Conservation (phyloP, 1,284 basidiomycete genomes). For the Puccinia triticina region DNA sequence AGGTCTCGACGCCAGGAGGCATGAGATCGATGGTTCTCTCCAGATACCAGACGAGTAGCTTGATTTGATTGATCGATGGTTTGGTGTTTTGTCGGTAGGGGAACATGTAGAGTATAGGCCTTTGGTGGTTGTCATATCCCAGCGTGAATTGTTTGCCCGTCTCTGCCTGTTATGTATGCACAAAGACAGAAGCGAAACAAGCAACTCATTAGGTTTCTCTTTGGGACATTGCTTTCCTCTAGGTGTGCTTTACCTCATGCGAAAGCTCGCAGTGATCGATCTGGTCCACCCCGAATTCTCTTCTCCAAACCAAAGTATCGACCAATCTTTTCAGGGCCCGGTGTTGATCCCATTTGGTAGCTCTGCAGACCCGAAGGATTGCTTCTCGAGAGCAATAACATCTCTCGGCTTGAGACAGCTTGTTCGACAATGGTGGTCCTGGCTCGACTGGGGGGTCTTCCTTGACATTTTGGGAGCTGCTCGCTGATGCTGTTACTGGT, state of each 20-base stretch:
- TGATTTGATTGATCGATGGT: slow-evolving; percentile 59
- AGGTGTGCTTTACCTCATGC: slow-evolving; percentile 9
- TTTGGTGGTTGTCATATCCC: slow-evolving; percentile 60
- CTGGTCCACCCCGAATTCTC: slow-evolving; percentile 61
- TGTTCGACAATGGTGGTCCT: background rate
- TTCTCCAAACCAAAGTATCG: slow-evolving; percentile 61
- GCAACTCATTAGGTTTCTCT: background rate
- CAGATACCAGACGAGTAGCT: slow-evolving; percentile 62
- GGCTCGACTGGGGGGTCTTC: background rate
- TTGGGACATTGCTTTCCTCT: too few species aligned
- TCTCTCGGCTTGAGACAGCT: slow-evolving; percentile 57
- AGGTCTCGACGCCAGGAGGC: slow-evolving; percentile 60
- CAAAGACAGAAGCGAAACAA: too few species aligned
- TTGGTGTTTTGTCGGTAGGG: slow-evolving; percentile 58
- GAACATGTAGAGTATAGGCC: slow-evolving; percentile 62
- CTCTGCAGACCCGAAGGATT: slow-evolving; percentile 60
- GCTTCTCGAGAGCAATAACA: slow-evolving; percentile 59
- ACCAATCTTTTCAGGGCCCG: slow-evolving; percentile 59
- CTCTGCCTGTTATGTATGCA: slow-evolving; percentile 60
- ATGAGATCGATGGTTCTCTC: slow-evolving; percentile 61
- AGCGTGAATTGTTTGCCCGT: slow-evolving; percentile 61
- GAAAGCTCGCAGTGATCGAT: slow-evolving; percentile 53
- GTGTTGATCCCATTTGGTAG: slow-evolving; percentile 60
- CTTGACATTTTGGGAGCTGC: background rate
- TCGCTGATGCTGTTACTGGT: background rate